Conservation (phyloP, 2,329 filamentous ascomycete species). For the Nemania diffusa region DNA sequence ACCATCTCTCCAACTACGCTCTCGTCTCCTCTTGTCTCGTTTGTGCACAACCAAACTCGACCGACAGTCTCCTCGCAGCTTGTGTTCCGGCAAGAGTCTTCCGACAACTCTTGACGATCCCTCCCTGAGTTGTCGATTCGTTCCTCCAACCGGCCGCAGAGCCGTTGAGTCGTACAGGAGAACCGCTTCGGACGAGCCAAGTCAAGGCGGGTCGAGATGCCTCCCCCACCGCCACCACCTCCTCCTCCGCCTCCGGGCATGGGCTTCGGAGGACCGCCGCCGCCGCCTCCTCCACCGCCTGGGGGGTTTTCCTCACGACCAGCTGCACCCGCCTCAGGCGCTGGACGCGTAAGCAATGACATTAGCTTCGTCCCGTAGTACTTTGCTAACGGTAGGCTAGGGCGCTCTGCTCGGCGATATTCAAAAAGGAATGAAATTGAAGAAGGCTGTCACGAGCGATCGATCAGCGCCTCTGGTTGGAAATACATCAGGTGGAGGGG, state of each 20-base stretch:
- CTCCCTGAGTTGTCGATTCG: not conserved
- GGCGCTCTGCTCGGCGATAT: conserved; percentile 90
- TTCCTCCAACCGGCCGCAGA: not conserved
- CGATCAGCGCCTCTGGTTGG: conserved; percentile 82
- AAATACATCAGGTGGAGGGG: conserved; percentile 61
- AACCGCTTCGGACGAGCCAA: not conserved
- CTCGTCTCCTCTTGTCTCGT: not conserved
- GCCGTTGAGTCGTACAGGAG: not conserved
- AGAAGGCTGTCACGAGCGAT: conserved; percentile 91
- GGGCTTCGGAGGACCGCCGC: conserved; percentile 68
- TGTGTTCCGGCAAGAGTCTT: not conserved
- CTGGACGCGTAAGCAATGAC: conserved; percentile 67
- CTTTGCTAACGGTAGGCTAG: conserved; percentile 57
- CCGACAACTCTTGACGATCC: not conserved
- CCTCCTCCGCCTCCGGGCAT: conserved; percentile 72
- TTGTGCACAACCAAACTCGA: not conserved
- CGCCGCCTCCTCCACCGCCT: conserved; percentile 73
- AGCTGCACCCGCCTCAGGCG: conserved; percentile 68
- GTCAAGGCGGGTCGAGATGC: conserved; percentile 50
- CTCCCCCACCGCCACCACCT: conserved; percentile 74
- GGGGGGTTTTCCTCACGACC: conserved; percentile 66
- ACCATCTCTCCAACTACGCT: not conserved
- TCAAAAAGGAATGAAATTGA: conserved; percentile 79
- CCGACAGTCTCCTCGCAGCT: not conserved
- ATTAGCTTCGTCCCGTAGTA: not conserved